Conservation (phyloP, 192 early-diverging fungal genomes). For the Mortierella alpina region DNA sequence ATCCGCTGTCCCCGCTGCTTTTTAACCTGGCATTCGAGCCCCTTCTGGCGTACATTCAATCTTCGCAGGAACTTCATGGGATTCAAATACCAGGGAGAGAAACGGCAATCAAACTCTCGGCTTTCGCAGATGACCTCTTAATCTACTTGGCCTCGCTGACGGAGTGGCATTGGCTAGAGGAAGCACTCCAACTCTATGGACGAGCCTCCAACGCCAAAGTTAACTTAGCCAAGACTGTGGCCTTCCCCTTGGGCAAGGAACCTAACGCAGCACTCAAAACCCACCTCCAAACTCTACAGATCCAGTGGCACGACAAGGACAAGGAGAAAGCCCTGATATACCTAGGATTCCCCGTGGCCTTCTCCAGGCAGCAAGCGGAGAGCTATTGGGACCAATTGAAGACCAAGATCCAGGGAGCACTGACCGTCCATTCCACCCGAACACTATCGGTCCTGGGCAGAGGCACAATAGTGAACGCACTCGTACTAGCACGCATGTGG, state of each 20-base stretch:
- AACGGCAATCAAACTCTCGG: constrained; percentile 5
- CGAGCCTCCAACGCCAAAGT: constrained; percentile 24
- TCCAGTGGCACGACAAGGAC: background rate
- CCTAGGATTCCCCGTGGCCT: background rate
- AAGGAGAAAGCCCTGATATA: background rate
- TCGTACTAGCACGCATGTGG: background rate
- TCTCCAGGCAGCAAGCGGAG: background rate
- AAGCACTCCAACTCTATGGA: background rate
- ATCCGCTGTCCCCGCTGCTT: too few species aligned
- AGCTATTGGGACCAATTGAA: background rate
- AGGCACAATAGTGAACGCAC: background rate
- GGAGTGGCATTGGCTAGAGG: constrained; percentile 10
- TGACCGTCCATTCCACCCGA: background rate
- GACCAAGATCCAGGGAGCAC: background rate
- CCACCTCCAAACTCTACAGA: background rate
- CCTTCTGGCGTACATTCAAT: too few species aligned
- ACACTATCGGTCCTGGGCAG: background rate
- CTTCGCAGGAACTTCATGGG: too few species aligned
- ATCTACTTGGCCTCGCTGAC: background rate
- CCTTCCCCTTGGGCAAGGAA: background rate
- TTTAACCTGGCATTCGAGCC: too few species aligned
- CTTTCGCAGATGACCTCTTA: constrained; percentile 45
- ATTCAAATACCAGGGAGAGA: background rate
- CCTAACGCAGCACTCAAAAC: background rate
- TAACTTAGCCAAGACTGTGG: constrained; percentile 32